phyloP scores from a whole-genome alignment of 371 early-diverging fungal species.

The Smittium mucronatum region DNA sequence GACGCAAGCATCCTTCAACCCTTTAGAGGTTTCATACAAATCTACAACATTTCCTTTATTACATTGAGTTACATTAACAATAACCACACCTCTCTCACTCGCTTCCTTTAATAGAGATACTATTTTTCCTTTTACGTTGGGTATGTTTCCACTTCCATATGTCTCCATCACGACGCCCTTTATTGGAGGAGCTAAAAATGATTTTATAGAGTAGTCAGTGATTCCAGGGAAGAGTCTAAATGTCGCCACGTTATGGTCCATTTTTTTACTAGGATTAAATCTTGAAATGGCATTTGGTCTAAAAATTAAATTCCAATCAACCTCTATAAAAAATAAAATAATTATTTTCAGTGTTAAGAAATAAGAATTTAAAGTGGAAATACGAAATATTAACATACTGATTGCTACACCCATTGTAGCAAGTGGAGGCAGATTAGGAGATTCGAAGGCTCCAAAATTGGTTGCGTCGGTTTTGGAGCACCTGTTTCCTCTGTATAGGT shows the following conservation, averaged over 20 bases:
- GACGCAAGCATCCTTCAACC: constrained; percentile 65
- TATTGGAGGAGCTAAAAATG: constrained; percentile 75
- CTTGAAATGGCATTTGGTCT: constrained; percentile 72
- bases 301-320: constrained; percentile 77
- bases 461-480: constrained; percentile 86
- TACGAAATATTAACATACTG: neutral
- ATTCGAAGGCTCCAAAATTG: constrained; percentile 92
- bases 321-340: constrained; percentile 37
- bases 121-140: constrained; percentile 68
- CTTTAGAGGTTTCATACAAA: constrained; percentile 81
- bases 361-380: neutral
- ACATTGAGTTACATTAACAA: constrained; percentile 92
- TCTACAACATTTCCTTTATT: constrained; percentile 77
- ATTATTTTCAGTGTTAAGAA: constrained; percentile 19
- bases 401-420: constrained; percentile 90
- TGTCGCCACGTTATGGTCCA: constrained; percentile 79
- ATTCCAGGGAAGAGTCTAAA: constrained; percentile 92
- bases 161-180: constrained; percentile 91
- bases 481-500: constrained; percentile 90
- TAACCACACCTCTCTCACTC: constrained; percentile 79
- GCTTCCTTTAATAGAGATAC: constrained; percentile 75
- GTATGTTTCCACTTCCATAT: constrained; percentile 93
- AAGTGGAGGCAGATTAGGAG: constrained; percentile 80
- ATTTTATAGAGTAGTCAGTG: constrained; percentile 66
- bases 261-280: constrained; percentile 66